Evolutionary conservation across 2,329 filamentous ascomycete genomes (phyloP).

Genomic region (Nigrospora sphaerica): DNA sequence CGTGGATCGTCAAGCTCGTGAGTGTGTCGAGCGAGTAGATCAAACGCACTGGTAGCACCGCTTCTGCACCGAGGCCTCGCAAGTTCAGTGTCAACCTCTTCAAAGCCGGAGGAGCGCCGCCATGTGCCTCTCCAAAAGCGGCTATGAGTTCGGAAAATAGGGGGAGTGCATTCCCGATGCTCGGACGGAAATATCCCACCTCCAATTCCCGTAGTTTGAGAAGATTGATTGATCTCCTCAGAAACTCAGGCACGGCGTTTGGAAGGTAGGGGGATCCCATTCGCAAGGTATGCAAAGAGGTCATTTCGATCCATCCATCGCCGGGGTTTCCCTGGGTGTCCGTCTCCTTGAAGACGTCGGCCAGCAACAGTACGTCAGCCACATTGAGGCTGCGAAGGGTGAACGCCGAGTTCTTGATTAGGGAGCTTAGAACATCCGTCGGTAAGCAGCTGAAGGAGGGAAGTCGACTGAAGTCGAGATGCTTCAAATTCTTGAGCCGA

Average conservation of each 20-base stretch:
- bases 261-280: too few species aligned
- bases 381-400: conserved; percentile 1
- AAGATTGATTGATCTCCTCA: too few species aligned
- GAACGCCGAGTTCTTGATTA: conserved; percentile 2
- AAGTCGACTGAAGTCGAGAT: not conserved
- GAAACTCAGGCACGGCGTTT: too few species aligned
- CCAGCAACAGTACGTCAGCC: not conserved
- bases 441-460: too few species aligned
- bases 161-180: not conserved
- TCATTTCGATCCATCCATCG: not conserved
- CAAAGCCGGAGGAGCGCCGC: not conserved
- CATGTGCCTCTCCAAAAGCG: not conserved
- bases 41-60: not conserved
- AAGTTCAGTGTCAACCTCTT: not conserved
- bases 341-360: not conserved
- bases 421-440: not conserved
- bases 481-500: conserved; percentile 1
- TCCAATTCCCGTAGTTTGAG: not conserved
- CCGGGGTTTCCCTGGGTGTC: not conserved
- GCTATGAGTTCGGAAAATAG: not conserved
- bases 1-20: not conserved
- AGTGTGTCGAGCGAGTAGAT: conserved; percentile 3
- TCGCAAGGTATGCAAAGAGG: too few species aligned
- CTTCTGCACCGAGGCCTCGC: not conserved
- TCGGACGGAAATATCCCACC: not conserved